Conservation (phyloP, 371 early-diverging fungal genomes). For the Mortierella sp. region DNA sequence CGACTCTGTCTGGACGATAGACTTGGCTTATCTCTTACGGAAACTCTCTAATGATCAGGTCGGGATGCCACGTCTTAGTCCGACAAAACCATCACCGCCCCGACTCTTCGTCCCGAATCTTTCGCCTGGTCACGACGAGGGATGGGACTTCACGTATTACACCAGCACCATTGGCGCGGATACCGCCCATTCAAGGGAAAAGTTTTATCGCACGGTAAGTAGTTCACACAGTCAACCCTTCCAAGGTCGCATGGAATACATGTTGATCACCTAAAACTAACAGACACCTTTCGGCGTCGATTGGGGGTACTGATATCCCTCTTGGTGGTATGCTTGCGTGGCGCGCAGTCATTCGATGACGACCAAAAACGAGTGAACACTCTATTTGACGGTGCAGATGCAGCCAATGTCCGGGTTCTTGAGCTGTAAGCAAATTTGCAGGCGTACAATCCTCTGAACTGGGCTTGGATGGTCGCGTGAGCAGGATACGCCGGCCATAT, state of each 20-base stretch:
- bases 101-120: constrained; percentile 43
- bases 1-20: constrained; percentile 91
- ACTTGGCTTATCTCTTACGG: constrained; percentile 80
- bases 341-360: constrained; percentile 62
- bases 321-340: background rate
- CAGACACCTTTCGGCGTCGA: too few species aligned
- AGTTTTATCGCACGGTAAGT: constrained; percentile 69
- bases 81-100: constrained; percentile 8
- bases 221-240: too few species aligned
- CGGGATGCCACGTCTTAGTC: constrained; percentile 18
- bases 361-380: constrained; percentile 81
- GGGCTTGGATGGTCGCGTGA: constrained; percentile 1
- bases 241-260: too few species aligned
- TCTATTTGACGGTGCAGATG: constrained; percentile 81
- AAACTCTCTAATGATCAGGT: constrained; percentile 54
- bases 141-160: constrained; percentile 86
- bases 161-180: constrained; percentile 86
- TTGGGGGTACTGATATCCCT: too few species aligned
- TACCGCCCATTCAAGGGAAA: constrained; percentile 71
- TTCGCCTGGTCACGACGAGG: constrained; percentile 42
- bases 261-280: too few species aligned
- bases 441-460: too few species aligned
- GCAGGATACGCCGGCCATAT: background rate
- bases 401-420: constrained; percentile 75
- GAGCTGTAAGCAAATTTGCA: constrained; percentile 67